Conservation (phyloP, 1,139 yeast genomes). For the Candida sanyaensis region DNA sequence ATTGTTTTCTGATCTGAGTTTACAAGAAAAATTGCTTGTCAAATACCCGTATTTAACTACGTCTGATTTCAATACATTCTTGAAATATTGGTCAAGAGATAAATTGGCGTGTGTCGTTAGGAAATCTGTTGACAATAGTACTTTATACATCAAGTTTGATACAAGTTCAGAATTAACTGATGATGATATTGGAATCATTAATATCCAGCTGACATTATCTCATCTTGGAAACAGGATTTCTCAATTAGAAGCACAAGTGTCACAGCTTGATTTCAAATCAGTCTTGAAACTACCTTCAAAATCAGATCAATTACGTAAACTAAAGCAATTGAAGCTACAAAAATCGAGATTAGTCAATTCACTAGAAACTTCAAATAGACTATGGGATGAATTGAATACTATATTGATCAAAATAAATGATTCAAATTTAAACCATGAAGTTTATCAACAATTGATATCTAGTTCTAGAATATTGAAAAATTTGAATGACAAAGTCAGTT, state of each 20-base stretch:
- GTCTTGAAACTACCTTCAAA: slow-evolving; percentile 11
- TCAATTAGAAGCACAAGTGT: slow-evolving; percentile 24
- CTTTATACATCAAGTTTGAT: slow-evolving; percentile 26
- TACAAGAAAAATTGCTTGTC: slow-evolving; percentile 17
- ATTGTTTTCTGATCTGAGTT: slow-evolving; percentile 21
- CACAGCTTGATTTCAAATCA: slow-evolving; percentile 20
- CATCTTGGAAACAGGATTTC: slow-evolving; percentile 21
- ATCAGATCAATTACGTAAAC: slow-evolving; percentile 10
- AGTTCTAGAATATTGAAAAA: slow-evolving; percentile 36
- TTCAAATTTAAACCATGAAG: slow-evolving; percentile 42
- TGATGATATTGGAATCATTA: slow-evolving; percentile 33
- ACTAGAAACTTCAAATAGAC: slow-evolving; percentile 27
- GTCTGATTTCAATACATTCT: slow-evolving; percentile 25
- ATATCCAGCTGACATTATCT: slow-evolving; percentile 23
- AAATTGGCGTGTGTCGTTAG: slow-evolving; percentile 13
- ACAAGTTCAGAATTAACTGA: slow-evolving; percentile 19
- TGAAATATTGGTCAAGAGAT: slow-evolving; percentile 30
- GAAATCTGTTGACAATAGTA: slow-evolving; percentile 12
- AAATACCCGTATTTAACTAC: slow-evolving; percentile 16
- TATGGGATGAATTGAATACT: slow-evolving; percentile 37
- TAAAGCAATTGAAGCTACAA: slow-evolving; percentile 10
- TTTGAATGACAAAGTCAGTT: slow-evolving; percentile 31
- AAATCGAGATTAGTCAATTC: slow-evolving; percentile 29
- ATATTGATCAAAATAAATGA: slow-evolving; percentile 49
- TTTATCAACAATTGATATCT: slow-evolving; percentile 36